Percentiles rank a stretch among this genome's conserved stretches.
phyloP scores from a whole-genome alignment of 2,329 filamentous ascomycete species.

The Rhexocercosporidium sp. region DNA sequence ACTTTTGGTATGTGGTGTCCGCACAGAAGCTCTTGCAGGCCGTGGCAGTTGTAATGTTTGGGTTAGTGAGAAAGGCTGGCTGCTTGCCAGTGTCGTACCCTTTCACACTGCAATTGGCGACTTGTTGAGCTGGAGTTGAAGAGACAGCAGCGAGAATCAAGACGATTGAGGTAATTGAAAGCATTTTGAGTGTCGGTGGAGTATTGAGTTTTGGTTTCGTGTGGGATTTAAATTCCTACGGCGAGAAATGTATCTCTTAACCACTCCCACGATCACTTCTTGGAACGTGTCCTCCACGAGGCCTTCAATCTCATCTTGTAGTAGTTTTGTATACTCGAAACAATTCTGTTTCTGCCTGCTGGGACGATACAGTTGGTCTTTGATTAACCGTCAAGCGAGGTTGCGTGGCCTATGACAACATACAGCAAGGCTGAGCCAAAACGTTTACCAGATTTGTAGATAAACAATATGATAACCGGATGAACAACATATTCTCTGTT shows the following conservation, averaged over 20 bases:
- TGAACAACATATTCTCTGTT: background rate
- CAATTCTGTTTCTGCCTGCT: background rate
- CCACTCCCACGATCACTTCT: background rate
- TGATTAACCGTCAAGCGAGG: background rate
- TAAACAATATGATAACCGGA: background rate
- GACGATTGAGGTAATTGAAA: background rate
- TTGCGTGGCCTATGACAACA: background rate
- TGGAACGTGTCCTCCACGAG: background rate
- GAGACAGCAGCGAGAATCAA: background rate
- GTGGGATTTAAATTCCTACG: background rate
- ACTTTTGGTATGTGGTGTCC: background rate
- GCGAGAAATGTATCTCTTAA: background rate
- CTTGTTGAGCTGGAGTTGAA: background rate
- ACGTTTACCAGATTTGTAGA: background rate
- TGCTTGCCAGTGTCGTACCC: background rate
- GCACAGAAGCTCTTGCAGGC: background rate
- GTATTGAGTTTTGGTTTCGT: background rate
- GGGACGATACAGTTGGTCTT: background rate
- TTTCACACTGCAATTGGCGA: constrained; percentile 5
- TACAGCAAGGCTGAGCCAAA: background rate
- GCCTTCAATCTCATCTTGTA: background rate
- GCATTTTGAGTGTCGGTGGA: background rate
- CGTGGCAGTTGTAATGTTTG: background rate
- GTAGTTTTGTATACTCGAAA: background rate
- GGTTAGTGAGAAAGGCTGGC: constrained; percentile 1